These are phyloP conservation scores for Canavalia ensiformis DNA, from an alignment of 306 rosid species.

Conservation along the genomic window DNA sequence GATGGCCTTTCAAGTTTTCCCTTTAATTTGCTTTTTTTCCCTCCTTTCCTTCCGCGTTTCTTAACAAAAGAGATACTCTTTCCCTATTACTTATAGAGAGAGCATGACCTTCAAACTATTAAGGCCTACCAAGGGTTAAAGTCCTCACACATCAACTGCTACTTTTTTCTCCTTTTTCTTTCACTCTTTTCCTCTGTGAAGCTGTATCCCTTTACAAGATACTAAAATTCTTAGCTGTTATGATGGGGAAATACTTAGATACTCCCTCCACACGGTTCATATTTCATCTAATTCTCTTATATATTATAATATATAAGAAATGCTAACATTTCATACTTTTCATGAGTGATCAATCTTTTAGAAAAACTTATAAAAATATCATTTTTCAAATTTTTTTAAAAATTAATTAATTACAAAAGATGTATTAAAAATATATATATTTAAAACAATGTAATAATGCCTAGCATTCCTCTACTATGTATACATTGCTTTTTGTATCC, in stretches of 20 bases:
- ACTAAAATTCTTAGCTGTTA: constrained; percentile 33
- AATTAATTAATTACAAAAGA: too few relatives aligned
- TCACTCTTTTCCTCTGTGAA: constrained; percentile 25
- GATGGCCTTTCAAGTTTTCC: too few relatives aligned
- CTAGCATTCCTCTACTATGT: too few relatives aligned
- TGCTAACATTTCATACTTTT: too few relatives aligned
- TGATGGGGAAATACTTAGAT: constrained; percentile 13
- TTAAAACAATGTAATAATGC: too few relatives aligned
- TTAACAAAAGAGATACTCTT: constrained; percentile 44
- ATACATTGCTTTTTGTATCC: too few relatives aligned
- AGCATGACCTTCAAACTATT: constrained; percentile 53
- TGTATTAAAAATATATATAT: too few relatives aligned
- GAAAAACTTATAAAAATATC: too few relatives aligned
- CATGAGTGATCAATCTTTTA: too few relatives aligned
- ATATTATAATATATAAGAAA: too few relatives aligned
- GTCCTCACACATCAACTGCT: constrained; percentile 28
- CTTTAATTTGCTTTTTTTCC: constrained; percentile 37
- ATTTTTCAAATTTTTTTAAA: too few relatives aligned
- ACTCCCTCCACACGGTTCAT: not conserved
- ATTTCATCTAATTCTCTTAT: not conserved
- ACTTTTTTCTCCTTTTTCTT: constrained; percentile 32
- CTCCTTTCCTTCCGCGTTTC: constrained; percentile 39
- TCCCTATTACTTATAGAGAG: constrained; percentile 44
- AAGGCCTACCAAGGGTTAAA: constrained; percentile 45
- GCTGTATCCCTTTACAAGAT: constrained; percentile 40